Percentiles rank a stretch among this genome's conserved stretches.
These are phyloP conservation scores for Filobasidium uniguttulatum DNA, from an alignment of 1,284 basidiomycete species.

Conservation along the genomic window DNA sequence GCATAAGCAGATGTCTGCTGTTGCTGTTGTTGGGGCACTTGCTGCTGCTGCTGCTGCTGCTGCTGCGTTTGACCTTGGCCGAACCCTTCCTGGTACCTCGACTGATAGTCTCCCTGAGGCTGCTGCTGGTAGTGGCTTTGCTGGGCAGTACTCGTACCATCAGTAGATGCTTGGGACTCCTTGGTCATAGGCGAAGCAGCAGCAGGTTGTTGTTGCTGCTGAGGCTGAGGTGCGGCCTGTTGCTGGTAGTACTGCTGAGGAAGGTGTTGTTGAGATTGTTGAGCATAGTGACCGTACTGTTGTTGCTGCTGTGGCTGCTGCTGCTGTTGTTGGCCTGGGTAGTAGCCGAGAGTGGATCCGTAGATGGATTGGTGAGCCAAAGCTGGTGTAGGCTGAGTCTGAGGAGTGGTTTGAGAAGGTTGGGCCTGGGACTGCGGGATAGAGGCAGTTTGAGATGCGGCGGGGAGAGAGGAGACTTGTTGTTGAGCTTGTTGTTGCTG, in stretches of 20 bases:
- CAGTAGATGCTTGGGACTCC: not conserved
- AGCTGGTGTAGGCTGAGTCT: slow-evolving; percentile 6
- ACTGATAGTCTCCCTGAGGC: slow-evolving; percentile 17
- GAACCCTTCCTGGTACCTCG: slow-evolving; percentile 19
- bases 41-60: slow-evolving; percentile 16
- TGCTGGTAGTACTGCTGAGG: slow-evolving; percentile 26
- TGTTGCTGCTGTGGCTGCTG: slow-evolving; percentile 18
- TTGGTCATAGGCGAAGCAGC: slow-evolving; percentile 2
- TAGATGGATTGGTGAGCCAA: not conserved
- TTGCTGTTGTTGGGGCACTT: slow-evolving; percentile 20
- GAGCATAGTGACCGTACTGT: slow-evolving; percentile 10
- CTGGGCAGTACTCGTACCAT: slow-evolving; percentile 3
- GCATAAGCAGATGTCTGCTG: slow-evolving; percentile 22
- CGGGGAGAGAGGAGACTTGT: slow-evolving; percentile 2
- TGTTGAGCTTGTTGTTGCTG: too few relatives aligned
- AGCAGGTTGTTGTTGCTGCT: slow-evolving; percentile 17
- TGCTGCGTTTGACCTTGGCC: slow-evolving; percentile 14
- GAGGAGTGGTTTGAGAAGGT: slow-evolving; percentile 14
- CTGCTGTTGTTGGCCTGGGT: slow-evolving; percentile 16
- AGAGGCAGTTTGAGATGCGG: slow-evolving; percentile 17
- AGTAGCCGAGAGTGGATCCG: not conserved
- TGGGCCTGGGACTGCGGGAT: slow-evolving; percentile 23
- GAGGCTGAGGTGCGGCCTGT: slow-evolving; percentile 18
- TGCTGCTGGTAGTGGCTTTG: slow-evolving; percentile 12
- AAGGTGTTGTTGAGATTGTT: slow-evolving; percentile 14